A percentile compares a stretch with the other conserved stretches of the same genome.
phyloP scores from a whole-genome alignment of 2,329 filamentous ascomycete genomes.

The Aspergillus ustus region DNA sequence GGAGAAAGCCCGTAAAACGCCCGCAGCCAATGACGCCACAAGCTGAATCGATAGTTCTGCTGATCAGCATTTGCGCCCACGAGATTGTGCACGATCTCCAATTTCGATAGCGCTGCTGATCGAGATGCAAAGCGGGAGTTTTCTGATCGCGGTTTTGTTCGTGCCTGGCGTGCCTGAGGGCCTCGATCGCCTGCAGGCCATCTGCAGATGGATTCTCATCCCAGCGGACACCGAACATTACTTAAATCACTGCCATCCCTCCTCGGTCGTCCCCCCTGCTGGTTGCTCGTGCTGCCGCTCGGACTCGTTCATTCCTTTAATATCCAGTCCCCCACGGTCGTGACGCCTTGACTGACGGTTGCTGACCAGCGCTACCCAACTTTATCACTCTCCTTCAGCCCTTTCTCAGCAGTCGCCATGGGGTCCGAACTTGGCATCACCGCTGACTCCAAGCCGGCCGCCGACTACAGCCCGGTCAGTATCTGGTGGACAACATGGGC shows the following conservation, averaged over 20 bases:
- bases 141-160: background rate
- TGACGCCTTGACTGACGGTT: background rate
- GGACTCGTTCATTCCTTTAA: conserved; percentile 11
- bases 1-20: background rate
- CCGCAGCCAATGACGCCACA: background rate
- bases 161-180: background rate
- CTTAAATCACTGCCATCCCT: background rate
- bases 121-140: background rate
- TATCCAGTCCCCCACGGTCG: background rate
- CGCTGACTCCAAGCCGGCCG: conserved; percentile 30
- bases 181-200: background rate
- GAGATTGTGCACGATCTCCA: background rate
- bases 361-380: conserved; percentile 12
- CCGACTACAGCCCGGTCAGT: conserved; percentile 27
- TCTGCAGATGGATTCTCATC: background rate
- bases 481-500: conserved; percentile 37
- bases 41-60: background rate
- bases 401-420: conserved; percentile 26
- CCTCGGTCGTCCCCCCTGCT: background rate
- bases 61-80: background rate
- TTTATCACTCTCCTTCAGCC: conserved; percentile 17
- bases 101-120: conserved; percentile 12
- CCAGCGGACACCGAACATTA: background rate
- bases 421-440: conserved; percentile 37
- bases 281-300: background rate